Evolutionary conservation across 169 alveolate species (phyloP), one percentile per base, ranked within the genome.

Genomic region (Pseudocohnilembus persalinus): DNA sequence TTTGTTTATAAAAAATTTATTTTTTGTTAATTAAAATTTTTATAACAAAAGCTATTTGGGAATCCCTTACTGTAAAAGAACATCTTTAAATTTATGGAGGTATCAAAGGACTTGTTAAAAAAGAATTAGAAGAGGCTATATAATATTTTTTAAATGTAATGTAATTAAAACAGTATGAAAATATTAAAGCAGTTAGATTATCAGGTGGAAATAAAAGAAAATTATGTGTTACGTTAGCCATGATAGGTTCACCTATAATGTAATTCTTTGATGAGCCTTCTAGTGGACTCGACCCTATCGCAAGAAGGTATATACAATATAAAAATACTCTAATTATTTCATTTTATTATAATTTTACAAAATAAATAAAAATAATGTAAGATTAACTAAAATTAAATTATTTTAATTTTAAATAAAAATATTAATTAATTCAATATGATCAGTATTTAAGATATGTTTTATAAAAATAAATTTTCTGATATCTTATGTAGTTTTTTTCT

Each of bases 131-230:
- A 90, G 91, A 73, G 74, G 83, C 73, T 30, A 83, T 32, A 24
- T 33, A 34, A 0, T 92, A 33, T 74, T 83, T 76, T 65, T 76
- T 29, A 28, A 76, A 34, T 28, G 88, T 68, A 28, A 82, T 83
- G 88, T 32, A 83, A 73, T 88, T 92, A 49, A 83, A 78, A 34
- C 85, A 85, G 24, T 94, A 85, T 81, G 77, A 89, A 63, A 81
- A 89, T 68, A 88, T 80, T 63, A 83, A 83, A 31, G 88, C 94
- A 32, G 89, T 90, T 16, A 73, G 68, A 27, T 83, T 94, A 28
- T 85, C 92, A 76, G 97, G 97, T 26, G 97, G 96, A 31, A 94
- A 92, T 86, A 94, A 92, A 82, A 91, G 97, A 83, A 94, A 92
- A 87, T 89, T 94, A 26, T 88, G 93, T 31, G 94, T 93, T 24